Base-by-base conservation (phyloP, 805 yeast species). In the Hemisphaericaspora nanyangensis region DNA sequence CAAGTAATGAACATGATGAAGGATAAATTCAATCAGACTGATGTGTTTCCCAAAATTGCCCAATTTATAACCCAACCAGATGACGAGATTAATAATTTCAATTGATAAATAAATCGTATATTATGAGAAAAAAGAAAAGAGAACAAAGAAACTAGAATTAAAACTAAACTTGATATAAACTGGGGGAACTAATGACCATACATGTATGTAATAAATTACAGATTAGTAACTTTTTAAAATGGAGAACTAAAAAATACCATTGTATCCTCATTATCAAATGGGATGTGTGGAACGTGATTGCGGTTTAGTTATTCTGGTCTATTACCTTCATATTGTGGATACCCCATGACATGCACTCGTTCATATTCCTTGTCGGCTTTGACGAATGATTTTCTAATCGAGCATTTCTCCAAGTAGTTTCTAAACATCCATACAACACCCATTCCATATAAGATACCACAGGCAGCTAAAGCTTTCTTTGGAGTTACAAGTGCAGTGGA, bases 361-460 rank as follows among this genome's bases (percentile, higher is more conserved):
- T 53, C 62, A 43, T 55, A 62, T 16, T 44, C 54, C 25, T 50
- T 40, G 49, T 64, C 70, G 12, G 58, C 45, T 2, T 47, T 46
- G 18, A 57, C 62, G 40, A 50, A 66, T 8, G 62, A 61, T 35
- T 49, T 49, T 42, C 52, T 58, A 37, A 65, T 47, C 4, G 55
- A 34, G 6, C 67, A 63, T 33, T 54, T 45, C 18, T 47, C 35
- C 50, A 57, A 65, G 53, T 63, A 66, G 41, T 51, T 45, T 12
- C 44, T 57, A 17, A 51, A 41, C 72, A 66, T 68, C 46, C 50
- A 62, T 31, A 50, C 42, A 3, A 51, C 68, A 8, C 63, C 65
- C 15, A 54, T 35, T 5, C 63, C 65, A 43, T 65, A 64, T 26
- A 48, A 50, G 18, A 45, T 39, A 29, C 67, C 67, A 22, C 71